Base-by-base conservation (phyloP, 2,329 filamentous ascomycete species). In the Exophiala oligosperma region DNA sequence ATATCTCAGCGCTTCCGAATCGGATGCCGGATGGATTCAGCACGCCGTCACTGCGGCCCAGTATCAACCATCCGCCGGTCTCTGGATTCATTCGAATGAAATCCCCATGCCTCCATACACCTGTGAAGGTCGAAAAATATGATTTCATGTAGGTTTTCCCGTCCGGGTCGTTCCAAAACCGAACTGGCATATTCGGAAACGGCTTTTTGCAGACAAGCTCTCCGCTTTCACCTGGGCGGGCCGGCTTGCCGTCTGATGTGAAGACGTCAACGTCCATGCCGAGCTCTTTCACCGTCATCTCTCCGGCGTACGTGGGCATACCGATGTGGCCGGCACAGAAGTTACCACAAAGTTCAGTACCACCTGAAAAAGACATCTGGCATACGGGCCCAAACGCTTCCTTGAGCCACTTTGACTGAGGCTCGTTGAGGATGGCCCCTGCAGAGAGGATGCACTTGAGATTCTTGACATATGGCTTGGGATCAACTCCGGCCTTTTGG, bases 1-100 rank as follows among this genome's bases (percentile, higher is more conserved):
- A 95, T 35, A 94, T 88, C 71, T 94, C 91, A 0, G 89, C 86
- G 3, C 85, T 89, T 0, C 90, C 91, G 67, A 94, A 95, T 0
- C 90, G 81, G 9, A 94, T 85, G 0, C 90, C 90, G 5, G 82
- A 86, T 0, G 90, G 90, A 69, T 94, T 94, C 52, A 94, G 74
- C 1, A 94, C 90, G 11, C 90, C 90, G 68, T 94, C 90, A 4
- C 80, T 62, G 12, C 70, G 67, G 14, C 72, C 72, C 24, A 71
- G 67, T 47, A 74, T 69, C 7, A 68, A 54, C 3, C 72, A 54
- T 24, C 83, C 81, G 2, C 84, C 81, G 0, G 89, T 92, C 2
- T 73, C 63, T 0, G 89, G 88, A 67, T 92, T 84, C 8, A 88
- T 74, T 26, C 82, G 81, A 66, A 90, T 85, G 69, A 92, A 92